These are phyloP conservation scores for Fusarium stilboides DNA, from an alignment of 2,329 filamentous ascomycete genomes.

Conservation along the genomic window DNA sequence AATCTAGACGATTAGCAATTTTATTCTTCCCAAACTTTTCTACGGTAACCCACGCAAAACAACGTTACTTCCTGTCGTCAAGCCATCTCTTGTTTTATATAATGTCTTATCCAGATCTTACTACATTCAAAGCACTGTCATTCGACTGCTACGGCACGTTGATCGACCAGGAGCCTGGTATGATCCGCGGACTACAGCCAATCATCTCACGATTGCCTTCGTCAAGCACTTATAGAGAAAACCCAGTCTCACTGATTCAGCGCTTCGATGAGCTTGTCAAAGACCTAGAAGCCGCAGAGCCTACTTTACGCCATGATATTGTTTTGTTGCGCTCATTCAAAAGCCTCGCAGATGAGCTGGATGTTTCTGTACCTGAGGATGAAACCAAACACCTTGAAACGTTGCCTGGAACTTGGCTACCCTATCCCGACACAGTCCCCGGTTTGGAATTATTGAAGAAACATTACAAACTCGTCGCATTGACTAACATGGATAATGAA, in stretches of 20 bases:
- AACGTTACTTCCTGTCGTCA: too few relatives aligned
- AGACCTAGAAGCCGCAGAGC: slow-evolving; percentile 1
- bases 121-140: slow-evolving; percentile 14
- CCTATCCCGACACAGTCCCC: slow-evolving; percentile 10
- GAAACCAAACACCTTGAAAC: not conserved
- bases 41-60: too few relatives aligned
- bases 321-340: slow-evolving; percentile 17
- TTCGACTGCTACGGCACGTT: slow-evolving; percentile 25
- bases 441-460: slow-evolving; percentile 16
- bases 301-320: slow-evolving; percentile 6
- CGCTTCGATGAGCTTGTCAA: not conserved
- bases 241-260: not conserved
- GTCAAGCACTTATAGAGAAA: not conserved
- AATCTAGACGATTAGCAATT: fast-evolving
- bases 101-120: slow-evolving; percentile 11
- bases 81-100: not conserved
- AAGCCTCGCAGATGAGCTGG: not conserved
- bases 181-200: slow-evolving; percentile 11
- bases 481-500: slow-evolving; percentile 28
- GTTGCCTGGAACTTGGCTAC: slow-evolving; percentile 8
- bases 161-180: slow-evolving; percentile 22
- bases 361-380: not conserved
- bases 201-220: slow-evolving; percentile 4
- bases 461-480: slow-evolving; percentile 19
- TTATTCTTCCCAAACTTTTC: too few relatives aligned